These are phyloP conservation scores for Inga leiocalycina DNA, from an alignment of 306 rosid species.

Conservation along the genomic window DNA sequence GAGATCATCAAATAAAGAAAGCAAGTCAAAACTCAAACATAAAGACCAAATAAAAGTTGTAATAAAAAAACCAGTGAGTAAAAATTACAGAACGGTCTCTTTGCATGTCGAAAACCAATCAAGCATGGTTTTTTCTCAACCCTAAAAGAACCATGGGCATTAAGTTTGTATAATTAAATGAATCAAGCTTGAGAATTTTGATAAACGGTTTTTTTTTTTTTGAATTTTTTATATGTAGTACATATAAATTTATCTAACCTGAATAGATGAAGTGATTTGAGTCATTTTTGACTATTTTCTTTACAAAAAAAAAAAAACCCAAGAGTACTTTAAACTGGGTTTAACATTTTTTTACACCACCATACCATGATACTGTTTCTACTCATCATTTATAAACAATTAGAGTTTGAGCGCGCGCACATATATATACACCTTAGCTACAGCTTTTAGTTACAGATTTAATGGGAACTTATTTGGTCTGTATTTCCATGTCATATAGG, in stretches of 20 bases:
- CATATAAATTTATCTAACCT: not conserved
- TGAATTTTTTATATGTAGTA: not conserved
- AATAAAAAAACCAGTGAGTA: not conserved
- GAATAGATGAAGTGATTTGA: not conserved
- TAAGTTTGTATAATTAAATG: not conserved
- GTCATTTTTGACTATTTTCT: not conserved
- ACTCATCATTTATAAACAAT: not conserved
- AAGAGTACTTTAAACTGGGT: not conserved
- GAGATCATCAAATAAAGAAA: not conserved
- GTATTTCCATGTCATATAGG: conserved; percentile 38
- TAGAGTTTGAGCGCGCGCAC: not conserved
- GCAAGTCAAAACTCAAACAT: not conserved
- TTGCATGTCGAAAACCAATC: not conserved
- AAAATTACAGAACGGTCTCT: not conserved
- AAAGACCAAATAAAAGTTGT: not conserved
- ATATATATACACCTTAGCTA: too few relatives aligned
- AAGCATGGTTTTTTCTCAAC: not conserved
- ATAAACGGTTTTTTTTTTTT: not conserved
- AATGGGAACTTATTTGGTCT: not conserved
- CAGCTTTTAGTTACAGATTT: not conserved
- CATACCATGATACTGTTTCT: not conserved
- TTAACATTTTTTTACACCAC: not conserved
- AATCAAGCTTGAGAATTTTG: not conserved
- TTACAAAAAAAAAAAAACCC: not conserved
- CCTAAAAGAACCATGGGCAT: not conserved